phyloP scores from a whole-genome alignment of 2,329 filamentous ascomycete species.

The Neofusicoccum laricinum region DNA sequence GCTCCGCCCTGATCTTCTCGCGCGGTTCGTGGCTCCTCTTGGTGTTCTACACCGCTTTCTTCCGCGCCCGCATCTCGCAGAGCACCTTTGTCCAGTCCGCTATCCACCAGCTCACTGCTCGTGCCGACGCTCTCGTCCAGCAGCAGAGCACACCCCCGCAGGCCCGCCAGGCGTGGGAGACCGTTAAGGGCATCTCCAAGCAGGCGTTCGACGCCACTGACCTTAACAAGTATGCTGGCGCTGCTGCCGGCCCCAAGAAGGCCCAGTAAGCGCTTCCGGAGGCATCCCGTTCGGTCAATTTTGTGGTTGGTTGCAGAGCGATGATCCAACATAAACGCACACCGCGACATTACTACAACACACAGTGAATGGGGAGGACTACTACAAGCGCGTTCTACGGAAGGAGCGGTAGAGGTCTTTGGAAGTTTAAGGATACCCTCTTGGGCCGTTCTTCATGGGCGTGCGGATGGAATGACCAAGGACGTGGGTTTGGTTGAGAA shows the following conservation, averaged over 20 bases:
- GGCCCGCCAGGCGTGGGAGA: conserved; percentile 76
- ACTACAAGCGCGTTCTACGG: background rate
- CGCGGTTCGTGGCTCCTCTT: conserved; percentile 89
- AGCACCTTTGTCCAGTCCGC: conserved; percentile 89
- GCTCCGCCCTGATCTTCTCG: conserved; percentile 82
- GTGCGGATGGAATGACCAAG: background rate
- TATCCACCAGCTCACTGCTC: conserved; percentile 68
- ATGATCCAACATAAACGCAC: background rate
- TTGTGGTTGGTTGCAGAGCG: background rate
- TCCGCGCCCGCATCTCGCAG: conserved; percentile 85
- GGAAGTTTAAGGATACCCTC: background rate
- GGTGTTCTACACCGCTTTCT: conserved; percentile 82
- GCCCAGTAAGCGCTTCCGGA: conserved; percentile 47
- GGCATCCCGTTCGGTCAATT: background rate
- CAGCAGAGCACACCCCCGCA: conserved; percentile 83
- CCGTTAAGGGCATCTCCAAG: conserved; percentile 67
- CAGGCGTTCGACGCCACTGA: conserved; percentile 81
- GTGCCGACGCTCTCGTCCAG: conserved; percentile 77
- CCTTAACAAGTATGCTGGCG: conserved; percentile 65
- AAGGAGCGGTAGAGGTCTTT: background rate
- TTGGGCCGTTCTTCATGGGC: background rate
- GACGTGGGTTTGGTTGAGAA: background rate
- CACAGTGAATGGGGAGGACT: background rate
- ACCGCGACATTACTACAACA: background rate
- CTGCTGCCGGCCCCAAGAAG: conserved; percentile 61